Evolutionary conservation across 1,139 yeast genomes (phyloP).

Genomic region (Hansenula sp.): DNA sequence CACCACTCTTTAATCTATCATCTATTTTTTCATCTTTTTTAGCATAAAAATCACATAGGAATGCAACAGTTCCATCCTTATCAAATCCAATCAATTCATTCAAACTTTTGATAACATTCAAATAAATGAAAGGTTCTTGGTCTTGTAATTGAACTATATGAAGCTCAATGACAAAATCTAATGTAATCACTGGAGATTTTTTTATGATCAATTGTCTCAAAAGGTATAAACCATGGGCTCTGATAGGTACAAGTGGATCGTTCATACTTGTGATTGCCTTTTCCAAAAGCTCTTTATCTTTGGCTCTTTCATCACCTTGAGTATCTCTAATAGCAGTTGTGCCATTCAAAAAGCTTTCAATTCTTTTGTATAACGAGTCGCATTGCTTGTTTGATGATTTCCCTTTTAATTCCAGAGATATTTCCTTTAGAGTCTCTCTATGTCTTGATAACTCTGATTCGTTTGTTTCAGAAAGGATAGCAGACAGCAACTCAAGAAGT

Average conservation of each 20-base stretch:
- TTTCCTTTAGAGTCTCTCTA: constrained; percentile 10
- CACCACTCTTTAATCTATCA: constrained; percentile 73
- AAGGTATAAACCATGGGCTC: constrained; percentile 80
- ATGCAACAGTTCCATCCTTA: constrained; percentile 35
- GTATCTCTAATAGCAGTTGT: constrained; percentile 2
- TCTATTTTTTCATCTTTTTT: constrained; percentile 37
- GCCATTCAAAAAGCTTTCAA: constrained; percentile 10
- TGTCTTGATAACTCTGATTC: constrained; percentile 19
- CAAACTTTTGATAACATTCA: constrained; percentile 79
- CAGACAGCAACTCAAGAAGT: constrained; percentile 50
- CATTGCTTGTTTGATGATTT: constrained; percentile 12
- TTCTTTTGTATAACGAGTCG: constrained; percentile 11
- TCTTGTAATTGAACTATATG: constrained; percentile 68
- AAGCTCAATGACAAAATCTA: constrained; percentile 54
- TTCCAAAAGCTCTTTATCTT: constrained; percentile 33
- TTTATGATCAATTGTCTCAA: constrained; percentile 54
- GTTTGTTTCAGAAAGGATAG: constrained; percentile 44
- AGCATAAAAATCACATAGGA: constrained; percentile 41
- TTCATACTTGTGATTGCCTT: constrained; percentile 65
- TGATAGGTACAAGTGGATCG: constrained; percentile 78
- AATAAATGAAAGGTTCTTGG: constrained; percentile 80
- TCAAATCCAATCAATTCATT: constrained; percentile 51
- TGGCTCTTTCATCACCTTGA: constrained; percentile 14
- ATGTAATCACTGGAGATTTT: constrained; percentile 45
- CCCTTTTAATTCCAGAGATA: constrained; percentile 7